Percentiles rank a stretch among this genome's conserved stretches.
Conservation (phyloP, 345 rosid genomes). For the Populus simonii region DNA sequence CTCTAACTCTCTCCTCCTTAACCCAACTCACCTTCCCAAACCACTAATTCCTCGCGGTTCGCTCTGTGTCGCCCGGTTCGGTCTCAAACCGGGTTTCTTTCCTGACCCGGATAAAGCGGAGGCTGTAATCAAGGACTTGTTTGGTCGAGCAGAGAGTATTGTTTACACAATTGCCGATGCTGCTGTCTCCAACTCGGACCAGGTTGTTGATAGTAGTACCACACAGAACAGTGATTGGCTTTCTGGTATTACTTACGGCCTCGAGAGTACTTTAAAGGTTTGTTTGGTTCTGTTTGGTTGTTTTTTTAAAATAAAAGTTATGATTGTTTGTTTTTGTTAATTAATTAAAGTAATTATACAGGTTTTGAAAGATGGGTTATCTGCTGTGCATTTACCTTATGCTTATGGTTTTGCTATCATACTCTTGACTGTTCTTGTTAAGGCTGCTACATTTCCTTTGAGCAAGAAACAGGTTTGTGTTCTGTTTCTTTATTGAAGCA, state of each 20-base stretch:
- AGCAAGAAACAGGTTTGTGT: constrained; percentile 82
- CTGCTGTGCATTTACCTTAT: constrained; percentile 72
- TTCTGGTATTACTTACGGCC: constrained; percentile 69
- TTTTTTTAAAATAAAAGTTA: not conserved
- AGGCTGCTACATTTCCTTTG: constrained; percentile 92
- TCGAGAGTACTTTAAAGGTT: constrained; percentile 90
- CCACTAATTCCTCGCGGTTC: constrained; percentile 44
- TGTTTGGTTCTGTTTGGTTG: not conserved
- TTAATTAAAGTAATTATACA: constrained; percentile 19
- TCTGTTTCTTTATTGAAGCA: not conserved
- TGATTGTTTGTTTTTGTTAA: not conserved
- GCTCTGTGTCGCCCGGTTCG: constrained; percentile 52
- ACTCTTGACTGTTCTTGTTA: constrained; percentile 79
- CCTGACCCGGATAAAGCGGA: constrained; percentile 47
- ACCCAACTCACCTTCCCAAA: constrained; percentile 25
- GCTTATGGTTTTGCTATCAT: constrained; percentile 93
- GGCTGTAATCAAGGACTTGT: constrained; percentile 40
- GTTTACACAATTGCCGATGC: constrained; percentile 83
- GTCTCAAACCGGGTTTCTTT: constrained; percentile 44
- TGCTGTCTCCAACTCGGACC: constrained; percentile 61
- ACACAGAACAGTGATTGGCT: constrained; percentile 78
- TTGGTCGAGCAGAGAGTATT: constrained; percentile 44
- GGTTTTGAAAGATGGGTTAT: constrained; percentile 81
- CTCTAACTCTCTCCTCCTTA: constrained; percentile 33
- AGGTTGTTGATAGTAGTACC: constrained; percentile 31